phyloP scores from a whole-genome alignment of 2,329 filamentous ascomycete species.

The Thelonectria discophora region DNA sequence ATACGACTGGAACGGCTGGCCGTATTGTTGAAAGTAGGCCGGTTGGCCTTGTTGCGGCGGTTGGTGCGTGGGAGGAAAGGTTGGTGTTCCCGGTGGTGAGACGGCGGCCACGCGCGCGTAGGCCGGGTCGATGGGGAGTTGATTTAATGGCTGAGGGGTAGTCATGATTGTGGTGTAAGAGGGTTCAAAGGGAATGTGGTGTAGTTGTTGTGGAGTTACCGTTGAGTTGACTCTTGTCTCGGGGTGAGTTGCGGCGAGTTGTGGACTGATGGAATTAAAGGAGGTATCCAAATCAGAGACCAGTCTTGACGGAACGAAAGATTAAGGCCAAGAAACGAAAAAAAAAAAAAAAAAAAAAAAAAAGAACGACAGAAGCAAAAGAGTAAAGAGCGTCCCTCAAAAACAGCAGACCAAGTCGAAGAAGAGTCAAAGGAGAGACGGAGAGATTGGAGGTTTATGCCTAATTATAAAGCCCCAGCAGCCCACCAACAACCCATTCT shows the following conservation, averaged over 20 bases:
- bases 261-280: neutral
- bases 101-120: slow-evolving; percentile 11
- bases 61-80: slow-evolving; percentile 27
- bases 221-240: neutral
- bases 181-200: neutral
- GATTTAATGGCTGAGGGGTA: slow-evolving; percentile 36
- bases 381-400: neutral
- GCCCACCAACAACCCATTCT: slow-evolving; percentile 1
- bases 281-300: neutral
- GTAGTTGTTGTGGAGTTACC: neutral
- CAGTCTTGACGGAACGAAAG: neutral
- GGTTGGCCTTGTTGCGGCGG: slow-evolving; percentile 27
- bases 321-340: neutral
- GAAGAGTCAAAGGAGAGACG: neutral
- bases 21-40: slow-evolving; percentile 30
- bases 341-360: neutral
- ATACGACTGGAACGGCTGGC: slow-evolving; percentile 39
- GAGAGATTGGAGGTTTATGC: slow-evolving; percentile 7
- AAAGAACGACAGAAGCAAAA: slow-evolving; percentile 1
- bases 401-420: neutral
- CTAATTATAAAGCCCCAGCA: neutral
- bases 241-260: neutral
- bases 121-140: slow-evolving; percentile 27
- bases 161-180: slow-evolving; percentile 30
- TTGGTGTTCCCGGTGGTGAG: slow-evolving; percentile 9